Evolutionary conservation across 148 eudicot genomes (phyloP), one percentile per base, ranked within the genome.

Genomic region (Suaeda aralocaspica): DNA sequence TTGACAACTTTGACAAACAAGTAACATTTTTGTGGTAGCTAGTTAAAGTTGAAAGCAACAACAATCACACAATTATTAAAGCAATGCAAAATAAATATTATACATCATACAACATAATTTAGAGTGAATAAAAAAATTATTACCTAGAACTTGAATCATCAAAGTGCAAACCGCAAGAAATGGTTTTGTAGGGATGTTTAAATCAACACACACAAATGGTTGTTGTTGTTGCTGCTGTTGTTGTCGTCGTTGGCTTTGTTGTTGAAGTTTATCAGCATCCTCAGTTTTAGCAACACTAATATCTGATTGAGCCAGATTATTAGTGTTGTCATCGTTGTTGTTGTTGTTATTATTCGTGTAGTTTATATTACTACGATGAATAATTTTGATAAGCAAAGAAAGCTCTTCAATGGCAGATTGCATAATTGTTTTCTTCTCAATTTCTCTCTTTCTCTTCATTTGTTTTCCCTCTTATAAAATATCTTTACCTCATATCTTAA

Each of bases 61-160:
- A 15, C 52, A 15, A 19, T 24, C n/a, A 9, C n/a, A n/a, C n/a
- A n/a, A n/a, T 3, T 31, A 9, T 16, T 5, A n/a, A 22, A 50
- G 2, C 10, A 48, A 57, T 11, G 1, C 6, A 18, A 0, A 44
- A 29, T n/a, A 25, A 55, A 48, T 53, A 68, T 66, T 29, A 56
- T 6, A 28, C 2, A 9, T 11, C 5, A 30, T n/a, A 12, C 1
- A 2, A 19, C 0, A 59, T 16, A 22, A 13, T 6, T 25, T 14
- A 22, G 25, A 49, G 30, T 52, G 60, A 67, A 46, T 69, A 36
- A 51, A 3, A 55, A 63, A 69, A 22, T 45, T n/a, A n/a, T 70
- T 53, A 91, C 97, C 97, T 68, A 92, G 97, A 84, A 92, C 75
- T 82, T 83, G 95, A 50, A 89, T 73, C 59, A 92, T 72, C 53